phyloP scores from a whole-genome alignment of 768 basidiomycete genomes.

The Austroboletus festivus region DNA sequence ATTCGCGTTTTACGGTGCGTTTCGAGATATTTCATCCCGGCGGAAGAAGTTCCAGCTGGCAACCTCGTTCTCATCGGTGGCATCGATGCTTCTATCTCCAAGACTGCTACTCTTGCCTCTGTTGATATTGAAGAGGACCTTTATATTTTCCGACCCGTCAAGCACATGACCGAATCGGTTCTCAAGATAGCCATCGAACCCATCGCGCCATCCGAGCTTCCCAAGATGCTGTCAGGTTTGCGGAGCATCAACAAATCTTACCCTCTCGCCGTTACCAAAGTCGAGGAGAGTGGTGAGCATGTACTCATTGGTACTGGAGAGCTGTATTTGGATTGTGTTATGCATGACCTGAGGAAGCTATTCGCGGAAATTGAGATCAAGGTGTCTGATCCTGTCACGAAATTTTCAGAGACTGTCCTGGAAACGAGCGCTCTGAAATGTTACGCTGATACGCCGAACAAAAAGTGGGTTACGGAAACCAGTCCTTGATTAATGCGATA shows the following conservation, averaged over 20 bases:
- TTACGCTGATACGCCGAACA: constrained; percentile 99
- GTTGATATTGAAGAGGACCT: constrained; percentile 78
- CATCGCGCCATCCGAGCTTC: constrained; percentile 93
- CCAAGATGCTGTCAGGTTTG: constrained; percentile 97
- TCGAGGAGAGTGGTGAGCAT: constrained; percentile 98
- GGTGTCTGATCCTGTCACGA: constrained; percentile 97
- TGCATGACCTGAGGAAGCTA: constrained; percentile 89
- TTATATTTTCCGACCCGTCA: constrained; percentile 93
- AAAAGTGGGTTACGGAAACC: constrained; percentile 62
- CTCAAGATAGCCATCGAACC: constrained; percentile 98
- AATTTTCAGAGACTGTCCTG: constrained; percentile 96
- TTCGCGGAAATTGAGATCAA: constrained; percentile 99
- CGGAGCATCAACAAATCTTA: constrained; percentile 98
- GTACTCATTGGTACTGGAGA: constrained; percentile 97
- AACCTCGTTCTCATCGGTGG: constrained; percentile 92
- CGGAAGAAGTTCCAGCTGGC: constrained; percentile 85
- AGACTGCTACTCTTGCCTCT: constrained; percentile 85
- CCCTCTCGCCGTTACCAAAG: constrained; percentile 90
- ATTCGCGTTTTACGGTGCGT: constrained; percentile 1
- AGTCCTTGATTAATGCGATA: not conserved
- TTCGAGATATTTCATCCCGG: constrained; percentile 82
- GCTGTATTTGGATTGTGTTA: constrained; percentile 91
- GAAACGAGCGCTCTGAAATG: constrained; percentile 98
- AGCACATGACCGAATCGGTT: constrained; percentile 95
- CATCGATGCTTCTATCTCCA: constrained; percentile 90